A percentile compares a stretch with the other conserved stretches of the same genome.
These are phyloP conservation scores for Monosporascus cannonballus DNA, from an alignment of 2,329 filamentous ascomycete genomes.

Conservation along the genomic window DNA sequence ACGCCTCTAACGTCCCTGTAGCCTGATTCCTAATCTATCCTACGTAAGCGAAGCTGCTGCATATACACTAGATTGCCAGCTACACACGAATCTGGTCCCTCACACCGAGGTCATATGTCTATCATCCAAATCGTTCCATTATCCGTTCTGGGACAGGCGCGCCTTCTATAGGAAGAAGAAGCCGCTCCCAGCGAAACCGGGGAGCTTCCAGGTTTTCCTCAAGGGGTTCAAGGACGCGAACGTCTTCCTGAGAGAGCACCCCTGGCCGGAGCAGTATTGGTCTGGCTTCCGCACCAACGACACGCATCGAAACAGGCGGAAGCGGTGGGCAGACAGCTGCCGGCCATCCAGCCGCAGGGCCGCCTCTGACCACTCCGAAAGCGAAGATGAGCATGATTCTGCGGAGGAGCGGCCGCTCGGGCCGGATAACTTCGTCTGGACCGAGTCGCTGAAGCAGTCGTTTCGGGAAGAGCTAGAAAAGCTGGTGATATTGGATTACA, in stretches of 20 bases:
- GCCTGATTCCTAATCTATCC: constrained; percentile 91
- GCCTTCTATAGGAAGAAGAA: constrained; percentile 85
- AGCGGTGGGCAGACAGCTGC: constrained; percentile 76
- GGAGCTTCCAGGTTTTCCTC: constrained; percentile 95
- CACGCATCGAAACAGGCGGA: constrained; percentile 61
- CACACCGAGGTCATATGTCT: constrained; percentile 94
- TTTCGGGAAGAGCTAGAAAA: constrained; percentile 96
- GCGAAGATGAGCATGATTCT: constrained; percentile 39
- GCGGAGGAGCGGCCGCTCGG: constrained; percentile 32
- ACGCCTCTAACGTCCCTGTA: constrained; percentile 21
- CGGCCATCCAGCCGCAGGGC: constrained; percentile 47
- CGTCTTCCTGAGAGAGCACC: constrained; percentile 87
- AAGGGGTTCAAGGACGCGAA: constrained; percentile 98
- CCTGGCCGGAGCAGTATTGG: constrained; percentile 88
- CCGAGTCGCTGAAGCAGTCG: constrained; percentile 77
- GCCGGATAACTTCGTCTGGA: constrained; percentile 71
- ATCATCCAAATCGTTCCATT: constrained; percentile 95
- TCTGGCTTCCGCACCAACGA: constrained; percentile 64
- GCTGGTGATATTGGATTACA: constrained; percentile 94
- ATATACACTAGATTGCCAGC: constrained; percentile 85
- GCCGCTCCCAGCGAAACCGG: constrained; percentile 79
- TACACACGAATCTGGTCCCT: constrained; percentile 87
- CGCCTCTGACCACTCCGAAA: constrained; percentile 38
- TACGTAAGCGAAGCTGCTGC: constrained; percentile 97
- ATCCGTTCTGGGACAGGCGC: constrained; percentile 93